Evolutionary conservation across 176 grass and related monocot genomes (phyloP), one percentile per base, ranked within the genome.

Genomic region (Triticum timopheevii): DNA sequence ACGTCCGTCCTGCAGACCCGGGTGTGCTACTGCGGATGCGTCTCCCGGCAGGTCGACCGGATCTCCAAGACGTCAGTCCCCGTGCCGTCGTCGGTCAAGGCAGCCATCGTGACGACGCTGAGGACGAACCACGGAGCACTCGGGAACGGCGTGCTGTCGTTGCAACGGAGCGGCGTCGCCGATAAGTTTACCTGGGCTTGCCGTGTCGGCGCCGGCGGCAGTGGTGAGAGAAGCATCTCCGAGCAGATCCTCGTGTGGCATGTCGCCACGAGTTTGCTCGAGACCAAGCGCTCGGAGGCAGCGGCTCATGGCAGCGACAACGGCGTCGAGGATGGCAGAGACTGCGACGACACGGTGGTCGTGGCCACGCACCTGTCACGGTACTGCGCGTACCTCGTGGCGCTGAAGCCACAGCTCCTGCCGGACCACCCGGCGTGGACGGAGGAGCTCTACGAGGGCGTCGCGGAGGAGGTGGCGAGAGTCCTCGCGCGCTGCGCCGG

Each of bases 331-430:
- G 66, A 59, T 3, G 56, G 56, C 56, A 20, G 56, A 42, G 3
- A n/a, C 15, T 0, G 75, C 5, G 50, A 56, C 50, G 64, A 82
- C 22, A 45, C 24, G 19, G 61, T 84, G 11, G 49, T 84, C 0
- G 81, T 87, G 1, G 89, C 89, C 1, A 87, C 76, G 4, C 68
- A 52, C 35, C 27, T 91, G 35, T 91, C 89, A 1, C 35, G 85
- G 39, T 91, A 90, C 65, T 87, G 84, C 61, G 85, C 89, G 3
- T 91, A 91, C 69, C 85, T 87, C 4, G 85, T 91, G 47, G 85
- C 85, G 36, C 27, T 50, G 61, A 91, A 84, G 45, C 85, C 85
- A 3, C 36, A 73, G 2, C 85, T 91, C 35, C 49, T 91, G 76
- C 81, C 89, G 76, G 89, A 87, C 61, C 85, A 91, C 61, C 76